Evolutionary conservation across 1,284 basidiomycete species (phyloP), one percentile per base, ranked within the genome.

Genomic region (Coriolopsis trogii): DNA sequence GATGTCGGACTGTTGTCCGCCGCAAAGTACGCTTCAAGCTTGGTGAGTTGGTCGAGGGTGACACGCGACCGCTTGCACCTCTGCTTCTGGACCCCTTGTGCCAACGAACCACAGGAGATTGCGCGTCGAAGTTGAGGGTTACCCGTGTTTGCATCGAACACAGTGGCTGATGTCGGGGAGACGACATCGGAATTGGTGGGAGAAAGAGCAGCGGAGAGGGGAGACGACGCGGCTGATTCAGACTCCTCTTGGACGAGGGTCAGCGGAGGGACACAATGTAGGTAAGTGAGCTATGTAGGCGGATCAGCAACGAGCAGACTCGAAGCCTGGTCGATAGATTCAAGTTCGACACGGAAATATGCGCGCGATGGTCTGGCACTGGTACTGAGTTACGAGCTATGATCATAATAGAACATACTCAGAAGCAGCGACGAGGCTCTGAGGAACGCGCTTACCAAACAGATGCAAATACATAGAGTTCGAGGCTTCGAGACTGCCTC

Each of bases 51-150:
- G 49, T 88, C 85, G 29, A 85, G 84, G 1, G 84, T 90, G 36
- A 91, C 87, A 13, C 89, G 81, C 12, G 82, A 86, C 29, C 89
- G 80, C 65, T 90, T 91, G 49, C 85, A 80, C 69, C 88, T 89
- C 66, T 87, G 85, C 60, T 73, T 78, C 20, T 24, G 55, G 7
- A 36, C 29, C 49, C 0, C 38, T 30, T 8, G n/a, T n/a, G n/a
- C n/a, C n/a, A n/a, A n/a, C n/a, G n/a, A n/a, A n/a, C n/a, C n/a
- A 26, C 59, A 57, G 10, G 51, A 61, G 49, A 59, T 58, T 41
- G 46, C 62, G 41, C 42, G 62, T 23, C 56, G 63, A 9, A 56
- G 44, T 33, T 53, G 34, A 18, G 51, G 39, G 13, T 52, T 49
- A n/a, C 41, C 45, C 1, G 30, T 26, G 20, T 42, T 30, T 20